Evolutionary conservation across 768 basidiomycete species (phyloP), one percentile per base, ranked within the genome.

Genomic region (Paxillus ammoniavirescens): DNA sequence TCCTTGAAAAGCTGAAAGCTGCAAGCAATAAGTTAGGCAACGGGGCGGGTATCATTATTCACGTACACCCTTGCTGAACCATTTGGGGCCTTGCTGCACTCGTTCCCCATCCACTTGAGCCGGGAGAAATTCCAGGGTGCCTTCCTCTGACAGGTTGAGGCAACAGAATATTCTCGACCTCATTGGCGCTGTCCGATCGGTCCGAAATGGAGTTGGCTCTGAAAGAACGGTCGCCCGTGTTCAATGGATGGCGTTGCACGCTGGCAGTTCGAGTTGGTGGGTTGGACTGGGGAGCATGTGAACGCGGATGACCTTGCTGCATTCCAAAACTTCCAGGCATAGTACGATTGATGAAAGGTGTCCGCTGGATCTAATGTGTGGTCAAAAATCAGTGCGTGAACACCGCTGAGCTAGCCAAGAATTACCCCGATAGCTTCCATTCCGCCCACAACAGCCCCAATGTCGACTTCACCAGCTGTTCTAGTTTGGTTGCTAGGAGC

Each of bases 131-230:
- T 51, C 54, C 59, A 50, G 56, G 47, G 35, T 51, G 54, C 28
- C 54, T 58, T 47, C 59, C 49, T 57, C 70, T 61, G 44, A 54
- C 33, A 40, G 49, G 28, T 56, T 60, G 60, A 52, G 66, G 62
- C 42, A 77, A 69, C 36, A 89, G 73, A 55, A 89, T 64, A 56
- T 80, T 79, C 63, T 91, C 88, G n/a, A 89, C 85, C 62, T 90
- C 89, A 47, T 83, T 80, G 1, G 81, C 77, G 64, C 87, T 89
- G 50, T 82, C 82, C 31, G 87, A 86, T 31, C 75, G 76, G 63
- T 85, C 83, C 42, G 83, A 84, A 40, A 73, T 56, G 55, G 76
- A 73, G 26, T 72, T 70, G 30, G 79, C 72, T 53, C 72, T 72
- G 59, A 80, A 75, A 18, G 76, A 72, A 26, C 69, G 73, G 52